Conservation (phyloP, 2,329 filamentous ascomycete species). For the Chrysoporthe austroafricana region DNA sequence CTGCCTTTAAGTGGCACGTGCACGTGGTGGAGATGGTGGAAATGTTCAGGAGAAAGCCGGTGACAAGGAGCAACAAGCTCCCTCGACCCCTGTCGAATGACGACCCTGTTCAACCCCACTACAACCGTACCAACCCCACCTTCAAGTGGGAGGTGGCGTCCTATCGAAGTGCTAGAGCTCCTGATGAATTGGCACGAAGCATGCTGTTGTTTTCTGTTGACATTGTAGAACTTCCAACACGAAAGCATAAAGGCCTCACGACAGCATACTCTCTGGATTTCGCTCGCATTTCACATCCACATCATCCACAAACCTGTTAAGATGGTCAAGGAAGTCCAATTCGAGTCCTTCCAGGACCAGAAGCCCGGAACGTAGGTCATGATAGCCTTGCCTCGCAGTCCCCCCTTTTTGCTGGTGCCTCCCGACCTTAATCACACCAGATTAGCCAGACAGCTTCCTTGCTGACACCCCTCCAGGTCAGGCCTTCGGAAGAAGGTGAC, state of each 20-base stretch:
- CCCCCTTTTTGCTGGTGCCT: slow-evolving; percentile 19
- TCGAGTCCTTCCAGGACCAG: slow-evolving; percentile 90
- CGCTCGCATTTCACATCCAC: background rate
- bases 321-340: slow-evolving; percentile 81
- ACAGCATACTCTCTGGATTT: background rate
- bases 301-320: slow-evolving; percentile 37
- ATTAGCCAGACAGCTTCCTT: background rate
- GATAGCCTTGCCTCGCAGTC: slow-evolving; percentile 22
- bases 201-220: slow-evolving; percentile 20
- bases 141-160: slow-evolving; percentile 6
- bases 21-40: background rate
- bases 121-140: slow-evolving; percentile 10
- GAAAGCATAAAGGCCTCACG: too few relatives aligned
- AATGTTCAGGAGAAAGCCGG: background rate
- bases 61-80: background rate
- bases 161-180: slow-evolving; percentile 2
- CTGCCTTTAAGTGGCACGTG: background rate
- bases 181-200: slow-evolving; percentile 10
- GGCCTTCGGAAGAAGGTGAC: slow-evolving; percentile 99
- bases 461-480: slow-evolving; percentile 62
- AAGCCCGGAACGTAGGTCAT: slow-evolving; percentile 95
- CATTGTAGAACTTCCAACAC: slow-evolving; percentile 4
- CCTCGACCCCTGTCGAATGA: slow-evolving; percentile 11
- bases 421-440: background rate
- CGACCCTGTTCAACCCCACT: slow-evolving; percentile 9